Evolutionary conservation across 495 filamentous ascomycete genomes (phyloP), one percentile per base, ranked within the genome.

Genomic region (Astrothelium macrocarpum): DNA sequence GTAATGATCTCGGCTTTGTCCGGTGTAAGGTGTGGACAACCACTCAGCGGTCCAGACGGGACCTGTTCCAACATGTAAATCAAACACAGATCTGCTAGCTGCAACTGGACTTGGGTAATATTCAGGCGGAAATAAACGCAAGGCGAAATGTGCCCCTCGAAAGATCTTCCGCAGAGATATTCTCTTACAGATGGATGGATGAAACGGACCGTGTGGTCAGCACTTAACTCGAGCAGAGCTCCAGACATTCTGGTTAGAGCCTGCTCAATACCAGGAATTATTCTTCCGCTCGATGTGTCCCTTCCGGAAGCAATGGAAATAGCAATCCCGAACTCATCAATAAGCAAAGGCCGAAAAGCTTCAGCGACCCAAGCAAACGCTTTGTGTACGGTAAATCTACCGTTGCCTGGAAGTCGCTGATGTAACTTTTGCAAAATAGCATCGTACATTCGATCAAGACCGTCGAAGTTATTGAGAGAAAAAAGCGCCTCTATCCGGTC

Each of bases 131-230:
- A 49, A 49, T 10, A 20, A n/a, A 49, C 43, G 43, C 7, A 49
- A 49, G 43, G n/a, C 43, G 43, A 49, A 49, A 49, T 49, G 43
- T 49, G 43, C 43, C 43, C 18, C 3, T 20, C 43, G 43, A 49
- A n/a, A 49, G 43, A 49, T 10, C 43, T 49, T 49, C 43, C 43
- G 43, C 43, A 49, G 43, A 49, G 43, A 49, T 49, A 49, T 20
- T 49, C 43, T 49, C 43, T 49, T 49, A 49, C 43, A 20, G 43
- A 49, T 49, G 43, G 43, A 49, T 49, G 43, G 23, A 49, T 49
- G 23, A 49, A 49, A n/a, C 43, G 43, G 18, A 49, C 43, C 3
- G 43, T 49, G 43, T 20, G 7, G 18, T 49, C 43, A 49, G 43
- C 43, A 20, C 7, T 20, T 9, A 49, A 9, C 43, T 49, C 43